A percentile compares a stretch with the other conserved stretches of the same genome.
phyloP scores from a whole-genome alignment of 1,139 yeast genomes.

The Candida sojae region DNA sequence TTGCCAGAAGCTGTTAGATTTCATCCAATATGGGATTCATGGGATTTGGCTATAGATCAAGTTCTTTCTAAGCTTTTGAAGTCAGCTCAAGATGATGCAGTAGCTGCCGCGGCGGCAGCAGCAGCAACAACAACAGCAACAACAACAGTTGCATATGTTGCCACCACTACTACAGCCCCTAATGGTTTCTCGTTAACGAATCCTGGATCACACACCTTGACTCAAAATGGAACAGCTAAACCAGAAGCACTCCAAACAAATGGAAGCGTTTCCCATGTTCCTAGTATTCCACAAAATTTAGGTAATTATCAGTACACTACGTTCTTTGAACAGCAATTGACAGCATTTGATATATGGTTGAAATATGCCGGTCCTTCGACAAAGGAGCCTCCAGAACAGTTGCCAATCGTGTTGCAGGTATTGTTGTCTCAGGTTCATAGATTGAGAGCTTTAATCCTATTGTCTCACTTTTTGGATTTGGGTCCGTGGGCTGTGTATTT shows the following conservation, averaged over 20 bases:
- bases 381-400: conserved; percentile 88
- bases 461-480: conserved; percentile 83
- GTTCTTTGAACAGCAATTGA: conserved; percentile 92
- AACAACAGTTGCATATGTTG: too few species aligned
- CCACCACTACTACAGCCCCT: neutral
- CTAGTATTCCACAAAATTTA: conserved; percentile 27
- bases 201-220: neutral
- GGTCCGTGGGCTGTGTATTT: conserved; percentile 98
- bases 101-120: neutral
- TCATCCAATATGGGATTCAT: conserved; percentile 97
- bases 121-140: too few species aligned
- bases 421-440: conserved; percentile 92
- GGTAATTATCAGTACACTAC: conserved; percentile 79
- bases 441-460: conserved; percentile 78
- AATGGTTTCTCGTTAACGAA: conserved; percentile 9
- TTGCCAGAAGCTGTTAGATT: conserved; percentile 77
- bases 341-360: conserved; percentile 96
- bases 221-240: conserved; percentile 2
- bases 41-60: conserved; percentile 97
- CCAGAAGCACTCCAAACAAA: conserved; percentile 10
- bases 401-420: conserved; percentile 92
- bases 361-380: conserved; percentile 81
- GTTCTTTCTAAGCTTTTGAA: conserved; percentile 72
- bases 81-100: conserved; percentile 20
- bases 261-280: conserved; percentile 17